phyloP scores from a whole-genome alignment of 768 basidiomycete genomes.

The Trametes elegans region DNA sequence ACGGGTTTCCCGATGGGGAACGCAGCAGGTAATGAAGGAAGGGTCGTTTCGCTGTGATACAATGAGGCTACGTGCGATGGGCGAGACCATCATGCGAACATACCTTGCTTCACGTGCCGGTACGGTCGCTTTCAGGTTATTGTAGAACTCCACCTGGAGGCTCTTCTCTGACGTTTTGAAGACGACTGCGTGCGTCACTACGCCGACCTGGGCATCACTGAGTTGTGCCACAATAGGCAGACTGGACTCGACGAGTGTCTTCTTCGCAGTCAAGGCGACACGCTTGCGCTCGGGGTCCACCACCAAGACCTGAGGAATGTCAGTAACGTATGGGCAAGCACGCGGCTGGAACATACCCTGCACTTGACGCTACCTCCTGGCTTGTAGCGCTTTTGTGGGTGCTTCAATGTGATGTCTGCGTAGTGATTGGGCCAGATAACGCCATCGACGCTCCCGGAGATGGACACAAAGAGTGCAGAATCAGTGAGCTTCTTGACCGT shows the following conservation, averaged over 20 bases:
- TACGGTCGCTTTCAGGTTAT: constrained; percentile 79
- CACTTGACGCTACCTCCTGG: constrained; percentile 80
- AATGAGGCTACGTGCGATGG: constrained; percentile 1
- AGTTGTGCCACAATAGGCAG: constrained; percentile 64
- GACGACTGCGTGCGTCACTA: constrained; percentile 78
- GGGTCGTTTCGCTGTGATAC: constrained; percentile 57
- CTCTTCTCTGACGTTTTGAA: constrained; percentile 80
- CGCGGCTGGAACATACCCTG: constrained; percentile 49
- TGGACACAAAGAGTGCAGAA: constrained; percentile 77
- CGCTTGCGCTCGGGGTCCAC: constrained; percentile 81
- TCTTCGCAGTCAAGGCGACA: constrained; percentile 87
- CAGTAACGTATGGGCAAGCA: constrained; percentile 3
- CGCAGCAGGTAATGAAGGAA: constrained; percentile 52
- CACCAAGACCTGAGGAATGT: constrained; percentile 61
- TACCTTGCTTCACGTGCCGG: constrained; percentile 83
- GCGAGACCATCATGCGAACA: constrained; percentile 17
- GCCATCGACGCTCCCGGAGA: constrained; percentile 87
- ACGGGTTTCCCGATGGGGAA: constrained; percentile 83
- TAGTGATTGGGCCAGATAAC: constrained; percentile 94
- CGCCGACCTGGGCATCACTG: constrained; percentile 68
- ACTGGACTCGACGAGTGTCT: constrained; percentile 78
- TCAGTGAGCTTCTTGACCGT: constrained; percentile 85
- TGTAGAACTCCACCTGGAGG: constrained; percentile 87
- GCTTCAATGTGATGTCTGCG: constrained; percentile 91
- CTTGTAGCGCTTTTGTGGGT: constrained; percentile 90